Base-by-base conservation (phyloP, 2,329 filamentous ascomycete genomes). In the Clonostachys sp. region DNA sequence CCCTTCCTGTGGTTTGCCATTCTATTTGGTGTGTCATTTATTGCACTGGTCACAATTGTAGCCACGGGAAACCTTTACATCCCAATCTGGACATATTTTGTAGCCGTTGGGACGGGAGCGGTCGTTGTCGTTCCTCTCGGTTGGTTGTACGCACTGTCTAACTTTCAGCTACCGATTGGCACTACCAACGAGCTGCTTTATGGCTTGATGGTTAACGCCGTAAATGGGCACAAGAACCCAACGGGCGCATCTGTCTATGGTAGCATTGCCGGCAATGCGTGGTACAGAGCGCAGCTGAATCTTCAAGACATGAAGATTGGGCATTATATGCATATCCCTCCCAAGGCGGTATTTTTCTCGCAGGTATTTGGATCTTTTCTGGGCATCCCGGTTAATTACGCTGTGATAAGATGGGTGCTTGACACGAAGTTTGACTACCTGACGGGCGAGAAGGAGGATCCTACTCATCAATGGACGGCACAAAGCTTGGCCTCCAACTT, bases 241-340 rank as follows among this genome's bases (percentile, higher is more conserved):
- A 72, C 73, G 7, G 80, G 81, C 3, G 79, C 80, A 2, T 77
- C 75, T 1, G 68, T 75, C 0, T 84, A 83, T 53, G 75, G 80
- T 8, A 64, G 75, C 10, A 81, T 84, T 14, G 78, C 80, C 2
- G 80, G 80, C 12, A 78, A 83, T 46, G 78, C 80, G 3, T 84
- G 80, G 80, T 82, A 81, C 48, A 63, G 77, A 14, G 76, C 77
- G 0, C 76, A 79, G 52, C 69, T 73, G 18, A 80, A 81, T 67
- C 65, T 83, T 1, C 79, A 84, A 54, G 81, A 84, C 55, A 77
- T 79, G 57, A 81, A 83, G 55, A 81, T 84, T n/a, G 80, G 79
- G 0, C 79, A 83, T 53, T 84, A 83, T 53, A 80, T 81, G 73
- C 78, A 84, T 46, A 70, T 84, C 0, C 77, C 80, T 0, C 80